Evolutionary conservation across 73 alveolate genomes (phyloP).

Genomic region (Tetrahymena thermophila): DNA sequence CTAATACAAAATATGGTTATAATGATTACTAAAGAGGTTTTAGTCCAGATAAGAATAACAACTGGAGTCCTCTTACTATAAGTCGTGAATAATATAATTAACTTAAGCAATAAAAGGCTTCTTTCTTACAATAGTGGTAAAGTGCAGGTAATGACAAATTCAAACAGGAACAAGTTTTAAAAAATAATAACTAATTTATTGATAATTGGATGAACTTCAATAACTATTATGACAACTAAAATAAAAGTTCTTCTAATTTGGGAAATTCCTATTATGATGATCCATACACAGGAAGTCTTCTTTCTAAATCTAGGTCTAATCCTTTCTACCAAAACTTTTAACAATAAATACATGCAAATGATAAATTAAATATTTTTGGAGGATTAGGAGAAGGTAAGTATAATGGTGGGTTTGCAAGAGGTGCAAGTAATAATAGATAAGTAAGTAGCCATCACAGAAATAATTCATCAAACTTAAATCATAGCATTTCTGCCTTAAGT

Average conservation of each 20-base stretch:
- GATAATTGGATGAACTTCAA: background rate
- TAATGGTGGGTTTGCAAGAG: background rate
- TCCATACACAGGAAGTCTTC: background rate
- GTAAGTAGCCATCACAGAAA: background rate
- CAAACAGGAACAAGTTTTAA: background rate
- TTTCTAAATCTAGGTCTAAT: background rate
- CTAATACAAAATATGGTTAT: background rate
- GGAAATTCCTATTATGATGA: background rate
- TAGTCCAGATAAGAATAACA: background rate
- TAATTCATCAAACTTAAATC: background rate
- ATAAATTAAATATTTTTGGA: background rate
- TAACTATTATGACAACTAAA: background rate
- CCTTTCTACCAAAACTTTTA: background rate
- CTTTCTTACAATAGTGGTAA: background rate
- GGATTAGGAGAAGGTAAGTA: background rate
- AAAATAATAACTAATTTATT: background rate
- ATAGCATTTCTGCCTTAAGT: background rate
- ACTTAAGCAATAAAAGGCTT: background rate
- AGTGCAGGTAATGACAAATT: background rate
- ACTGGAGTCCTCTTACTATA: background rate
- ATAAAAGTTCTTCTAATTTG: background rate
- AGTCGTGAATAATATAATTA: background rate
- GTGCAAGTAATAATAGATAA: background rate
- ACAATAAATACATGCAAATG: background rate
- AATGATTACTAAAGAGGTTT: background rate